These are phyloP conservation scores for Pelargonium myrrhifolium DNA, from an alignment of 441 rosid genomes.

Conservation along the genomic window DNA sequence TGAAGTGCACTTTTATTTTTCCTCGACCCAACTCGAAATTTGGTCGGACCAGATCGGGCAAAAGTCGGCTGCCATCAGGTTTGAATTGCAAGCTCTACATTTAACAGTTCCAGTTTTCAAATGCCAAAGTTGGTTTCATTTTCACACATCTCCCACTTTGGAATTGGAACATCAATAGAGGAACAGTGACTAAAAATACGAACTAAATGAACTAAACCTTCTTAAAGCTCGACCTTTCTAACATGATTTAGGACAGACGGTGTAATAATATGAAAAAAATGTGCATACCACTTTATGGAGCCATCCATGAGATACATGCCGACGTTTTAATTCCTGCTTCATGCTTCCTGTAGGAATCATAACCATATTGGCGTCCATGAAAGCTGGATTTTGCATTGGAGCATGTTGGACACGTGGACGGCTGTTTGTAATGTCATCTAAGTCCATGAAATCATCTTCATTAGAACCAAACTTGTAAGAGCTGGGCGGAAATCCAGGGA, in stretches of 20 bases:
- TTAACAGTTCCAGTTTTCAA: no score
- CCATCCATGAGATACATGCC: slow-evolving; percentile 60
- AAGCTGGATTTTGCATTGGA: slow-evolving; percentile 42
- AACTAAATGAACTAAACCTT: not conserved
- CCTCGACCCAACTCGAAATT: no score
- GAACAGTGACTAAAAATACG: not conserved
- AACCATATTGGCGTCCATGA: slow-evolving; percentile 36
- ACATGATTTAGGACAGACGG: not conserved
- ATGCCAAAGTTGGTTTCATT: not conserved
- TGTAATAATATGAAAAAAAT: not conserved
- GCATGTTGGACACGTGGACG: slow-evolving; percentile 46
- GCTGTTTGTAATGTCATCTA: slow-evolving; percentile 62
- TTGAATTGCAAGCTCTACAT: no score
- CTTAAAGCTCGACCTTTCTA: not conserved
- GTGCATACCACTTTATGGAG: slow-evolving; percentile 65
- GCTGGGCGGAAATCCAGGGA: slow-evolving; percentile 54
- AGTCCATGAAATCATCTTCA: slow-evolving; percentile 82
- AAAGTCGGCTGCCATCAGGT: no score
- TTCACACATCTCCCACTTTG: not conserved
- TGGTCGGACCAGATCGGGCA: no score
- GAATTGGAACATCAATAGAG: not conserved
- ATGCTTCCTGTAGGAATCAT: slow-evolving; percentile 39
- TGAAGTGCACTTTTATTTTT: no score
- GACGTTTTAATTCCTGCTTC: slow-evolving; percentile 68
- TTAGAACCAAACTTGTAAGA: slow-evolving; percentile 72